Conservation (phyloP, 2,329 filamentous ascomycete species). For the Ceratocystis eucalypticola region DNA sequence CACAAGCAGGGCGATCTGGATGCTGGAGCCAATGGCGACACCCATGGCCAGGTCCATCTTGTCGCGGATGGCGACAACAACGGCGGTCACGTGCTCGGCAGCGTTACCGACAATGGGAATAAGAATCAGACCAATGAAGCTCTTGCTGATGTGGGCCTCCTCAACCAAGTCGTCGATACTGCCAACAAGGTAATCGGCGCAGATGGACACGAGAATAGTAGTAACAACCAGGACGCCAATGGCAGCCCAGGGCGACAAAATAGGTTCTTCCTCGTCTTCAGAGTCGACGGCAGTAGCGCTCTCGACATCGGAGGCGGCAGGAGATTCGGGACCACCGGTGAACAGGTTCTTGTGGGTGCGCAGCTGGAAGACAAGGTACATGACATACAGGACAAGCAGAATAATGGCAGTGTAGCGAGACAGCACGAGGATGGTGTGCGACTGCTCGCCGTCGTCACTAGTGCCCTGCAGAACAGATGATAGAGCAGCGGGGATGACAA, state of each 20-base stretch:
- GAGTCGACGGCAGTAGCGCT: slow-evolving; percentile 32
- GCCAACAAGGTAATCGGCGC: slow-evolving; percentile 64
- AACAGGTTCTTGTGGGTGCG: slow-evolving; percentile 62
- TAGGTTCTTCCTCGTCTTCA: slow-evolving; percentile 28
- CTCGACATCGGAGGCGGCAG: slow-evolving; percentile 20
- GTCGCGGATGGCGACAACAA: slow-evolving; percentile 64
- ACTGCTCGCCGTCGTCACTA: slow-evolving; percentile 30
- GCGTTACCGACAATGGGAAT: slow-evolving; percentile 72
- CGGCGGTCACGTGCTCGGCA: slow-evolving; percentile 68
- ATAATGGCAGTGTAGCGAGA: slow-evolving; percentile 67
- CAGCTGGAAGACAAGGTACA: slow-evolving; percentile 69
- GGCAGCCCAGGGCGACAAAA: slow-evolving; percentile 51
- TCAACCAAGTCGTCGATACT: slow-evolving; percentile 62
- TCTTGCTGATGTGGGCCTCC: slow-evolving; percentile 59
- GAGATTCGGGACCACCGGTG: slow-evolving; percentile 35
- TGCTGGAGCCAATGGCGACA: slow-evolving; percentile 67
- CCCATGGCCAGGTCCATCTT: slow-evolving; percentile 65
- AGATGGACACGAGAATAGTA: slow-evolving; percentile 57
- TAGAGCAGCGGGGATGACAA: slow-evolving; percentile 65
- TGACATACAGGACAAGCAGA: slow-evolving; percentile 57
- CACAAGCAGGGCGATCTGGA: slow-evolving; percentile 71
- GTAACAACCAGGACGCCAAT: slow-evolving; percentile 52
- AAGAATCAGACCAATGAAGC: slow-evolving; percentile 66
- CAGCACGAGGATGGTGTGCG: slow-evolving; percentile 50
- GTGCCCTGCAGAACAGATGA: slow-evolving; percentile 48